Conservation (phyloP, 1,284 basidiomycete genomes). For the Rhodotorula glutinis region DNA sequence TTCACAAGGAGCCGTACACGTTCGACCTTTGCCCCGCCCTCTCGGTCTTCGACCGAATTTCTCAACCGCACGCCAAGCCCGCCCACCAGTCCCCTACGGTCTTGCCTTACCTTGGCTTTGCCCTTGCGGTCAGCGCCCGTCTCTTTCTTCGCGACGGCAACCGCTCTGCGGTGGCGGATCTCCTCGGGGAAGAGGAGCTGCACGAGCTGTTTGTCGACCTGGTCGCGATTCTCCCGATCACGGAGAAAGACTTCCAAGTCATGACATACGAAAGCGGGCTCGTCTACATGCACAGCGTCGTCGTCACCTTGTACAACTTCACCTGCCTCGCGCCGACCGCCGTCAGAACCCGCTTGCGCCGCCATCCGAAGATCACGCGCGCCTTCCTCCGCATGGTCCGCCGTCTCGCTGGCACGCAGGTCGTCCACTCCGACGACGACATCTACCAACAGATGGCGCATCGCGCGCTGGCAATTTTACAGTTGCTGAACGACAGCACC, state of each 20-base stretch:
- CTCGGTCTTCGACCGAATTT: background rate
- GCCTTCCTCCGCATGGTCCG: slow-evolving; percentile 52
- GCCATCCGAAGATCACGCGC: slow-evolving; percentile 49
- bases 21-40: slow-evolving; percentile 30
- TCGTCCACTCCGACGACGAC: slow-evolving; percentile 56
- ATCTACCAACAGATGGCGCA: slow-evolving; percentile 64
- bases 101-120: slow-evolving; percentile 65
- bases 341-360: slow-evolving; percentile 67
- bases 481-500: slow-evolving; percentile 73
- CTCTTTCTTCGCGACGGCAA: slow-evolving; percentile 74
- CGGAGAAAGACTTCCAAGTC: slow-evolving; percentile 71
- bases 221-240: slow-evolving; percentile 75
- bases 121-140: slow-evolving; percentile 77
- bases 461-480: slow-evolving; percentile 76
- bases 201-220: slow-evolving; percentile 55
- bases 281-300: slow-evolving; percentile 71
- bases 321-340: slow-evolving; percentile 74
- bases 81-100: slow-evolving; percentile 21
- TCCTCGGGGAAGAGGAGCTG: slow-evolving; percentile 62
- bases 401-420: slow-evolving; percentile 50
- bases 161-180: slow-evolving; percentile 66
- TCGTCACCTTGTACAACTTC: slow-evolving; percentile 79
- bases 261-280: slow-evolving; percentile 65
- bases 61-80: slow-evolving; percentile 3
- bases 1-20: slow-evolving; percentile 21